A percentile compares a stretch with the other conserved stretches of the same genome.
Conservation (phyloP, 768 basidiomycete genomes). For the Mycena vulgaris region DNA sequence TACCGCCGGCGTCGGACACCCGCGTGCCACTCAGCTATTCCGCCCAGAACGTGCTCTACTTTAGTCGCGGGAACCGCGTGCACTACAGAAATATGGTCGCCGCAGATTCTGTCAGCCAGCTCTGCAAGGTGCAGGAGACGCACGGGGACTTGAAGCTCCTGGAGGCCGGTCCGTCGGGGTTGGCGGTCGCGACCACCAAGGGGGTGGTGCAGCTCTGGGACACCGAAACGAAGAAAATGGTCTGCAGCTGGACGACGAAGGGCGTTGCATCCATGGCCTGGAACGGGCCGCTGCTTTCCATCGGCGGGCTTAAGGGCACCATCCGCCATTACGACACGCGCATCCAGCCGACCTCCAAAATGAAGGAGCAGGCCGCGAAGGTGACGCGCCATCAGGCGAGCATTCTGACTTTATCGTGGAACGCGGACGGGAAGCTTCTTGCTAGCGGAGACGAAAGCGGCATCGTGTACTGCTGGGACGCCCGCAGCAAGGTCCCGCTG, state of each 20-base stretch:
- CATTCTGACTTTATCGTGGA: constrained; percentile 79
- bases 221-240: constrained; percentile 67
- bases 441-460: constrained; percentile 87
- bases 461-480: constrained; percentile 84
- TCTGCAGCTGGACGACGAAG: constrained; percentile 68
- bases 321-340: constrained; percentile 85
- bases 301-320: constrained; percentile 77
- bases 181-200: constrained; percentile 74
- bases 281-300: constrained; percentile 75
- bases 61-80: constrained; percentile 69
- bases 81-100: constrained; percentile 63
- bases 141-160: constrained; percentile 63
- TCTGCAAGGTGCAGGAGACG: constrained; percentile 65
- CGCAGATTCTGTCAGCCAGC: constrained; percentile 52
- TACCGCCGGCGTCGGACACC: constrained; percentile 34
- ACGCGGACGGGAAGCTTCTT: constrained; percentile 73
- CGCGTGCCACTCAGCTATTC: constrained; percentile 59
- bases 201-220: constrained; percentile 86
- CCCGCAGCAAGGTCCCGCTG: constrained; percentile 64
- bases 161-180: constrained; percentile 52
- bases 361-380: constrained; percentile 76
- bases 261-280: constrained; percentile 78
- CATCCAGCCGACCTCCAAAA: constrained; percentile 59
- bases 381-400: constrained; percentile 78
- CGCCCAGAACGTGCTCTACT: constrained; percentile 55